Percentiles rank a stretch among this genome's conserved stretches.
These are phyloP conservation scores for Phytophthora sojae DNA, from an alignment of 352 stramenopile genomes.

Conservation along the genomic window DNA sequence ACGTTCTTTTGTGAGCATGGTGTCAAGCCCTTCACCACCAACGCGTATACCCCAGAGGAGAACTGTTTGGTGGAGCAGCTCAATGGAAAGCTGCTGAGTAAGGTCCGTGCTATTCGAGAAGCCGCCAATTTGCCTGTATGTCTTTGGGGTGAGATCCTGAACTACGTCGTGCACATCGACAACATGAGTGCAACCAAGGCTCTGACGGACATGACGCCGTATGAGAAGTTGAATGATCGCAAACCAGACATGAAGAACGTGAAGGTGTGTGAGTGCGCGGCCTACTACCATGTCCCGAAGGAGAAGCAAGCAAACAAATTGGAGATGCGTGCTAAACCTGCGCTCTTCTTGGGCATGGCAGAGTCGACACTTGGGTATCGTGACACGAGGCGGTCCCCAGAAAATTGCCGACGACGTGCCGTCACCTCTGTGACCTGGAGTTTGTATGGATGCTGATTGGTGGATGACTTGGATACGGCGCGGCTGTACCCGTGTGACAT, in stretches of 20 bases:
- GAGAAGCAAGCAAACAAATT: conserved; percentile 4
- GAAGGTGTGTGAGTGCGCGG: conserved; percentile 12
- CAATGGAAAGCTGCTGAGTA: too few relatives aligned
- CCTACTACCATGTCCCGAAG: conserved; percentile 12
- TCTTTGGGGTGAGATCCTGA: conserved; percentile 7
- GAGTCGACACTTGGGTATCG: conserved; percentile 4
- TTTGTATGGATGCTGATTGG: too few relatives aligned
- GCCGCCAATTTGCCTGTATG: background rate
- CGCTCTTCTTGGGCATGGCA: conserved; percentile 9
- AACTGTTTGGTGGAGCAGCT: too few relatives aligned
- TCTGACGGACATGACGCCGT: background rate
- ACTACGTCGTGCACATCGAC: conserved; percentile 17
- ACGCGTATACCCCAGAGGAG: background rate
- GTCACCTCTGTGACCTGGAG: too few relatives aligned
- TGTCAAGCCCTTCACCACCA: background rate
- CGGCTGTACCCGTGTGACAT: too few relatives aligned
- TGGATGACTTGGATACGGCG: too few relatives aligned
- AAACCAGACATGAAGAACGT: conserved; percentile 11
- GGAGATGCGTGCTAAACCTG: conserved; percentile 1
- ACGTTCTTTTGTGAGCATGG: conserved; percentile 2
- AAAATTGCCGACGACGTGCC: too few relatives aligned
- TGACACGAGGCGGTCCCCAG: too few relatives aligned
- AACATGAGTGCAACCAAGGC: conserved; percentile 18
- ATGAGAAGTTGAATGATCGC: conserved; percentile 2
- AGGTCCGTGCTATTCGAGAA: too few relatives aligned